Percentiles rank a stretch among this genome's conserved stretches.
These are phyloP conservation scores for Xylariaceae sp. DNA, from an alignment of 2,329 filamentous ascomycete species.

Conservation along the genomic window DNA sequence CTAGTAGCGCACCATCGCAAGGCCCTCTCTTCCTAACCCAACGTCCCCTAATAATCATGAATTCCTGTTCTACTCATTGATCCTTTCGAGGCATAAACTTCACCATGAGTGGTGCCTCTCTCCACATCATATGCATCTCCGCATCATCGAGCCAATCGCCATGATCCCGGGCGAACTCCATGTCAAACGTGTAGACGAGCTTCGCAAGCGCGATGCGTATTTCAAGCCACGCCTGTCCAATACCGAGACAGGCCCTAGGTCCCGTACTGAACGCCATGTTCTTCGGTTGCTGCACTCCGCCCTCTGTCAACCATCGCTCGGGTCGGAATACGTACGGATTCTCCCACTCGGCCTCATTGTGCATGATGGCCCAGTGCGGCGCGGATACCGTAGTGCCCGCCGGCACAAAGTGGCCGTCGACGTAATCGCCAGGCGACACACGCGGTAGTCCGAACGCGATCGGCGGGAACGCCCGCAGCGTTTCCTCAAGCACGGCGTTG, in stretches of 20 bases:
- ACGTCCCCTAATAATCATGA: not conserved
- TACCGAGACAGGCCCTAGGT: constrained; percentile 36
- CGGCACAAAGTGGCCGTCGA: constrained; percentile 38
- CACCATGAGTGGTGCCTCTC: constrained; percentile 36
- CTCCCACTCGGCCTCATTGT: constrained; percentile 34
- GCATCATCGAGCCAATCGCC: constrained; percentile 34
- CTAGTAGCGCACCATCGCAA: too few relatives aligned
- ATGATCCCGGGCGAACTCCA: constrained; percentile 25
- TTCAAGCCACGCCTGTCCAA: constrained; percentile 38
- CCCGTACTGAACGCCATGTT: constrained; percentile 36
- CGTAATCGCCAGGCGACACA: constrained; percentile 34
- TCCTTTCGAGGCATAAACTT: constrained; percentile 24
- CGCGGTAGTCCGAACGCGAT: constrained; percentile 38
- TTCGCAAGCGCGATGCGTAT: constrained; percentile 39
- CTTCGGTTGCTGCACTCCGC: constrained; percentile 14
- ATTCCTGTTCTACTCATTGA: not conserved
- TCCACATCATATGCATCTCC: constrained; percentile 39
- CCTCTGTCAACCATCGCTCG: constrained; percentile 35
- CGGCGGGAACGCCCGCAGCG: constrained; percentile 35
- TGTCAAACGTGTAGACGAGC: constrained; percentile 35
- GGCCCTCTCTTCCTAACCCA: too few relatives aligned
- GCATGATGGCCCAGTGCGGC: constrained; percentile 34
- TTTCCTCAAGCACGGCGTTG: constrained; percentile 38
- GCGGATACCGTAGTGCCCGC: constrained; percentile 33
- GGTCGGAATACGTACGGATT: constrained; percentile 35